Conservation (phyloP, 192 early-diverging fungal species). For the Coemansia sp. region DNA sequence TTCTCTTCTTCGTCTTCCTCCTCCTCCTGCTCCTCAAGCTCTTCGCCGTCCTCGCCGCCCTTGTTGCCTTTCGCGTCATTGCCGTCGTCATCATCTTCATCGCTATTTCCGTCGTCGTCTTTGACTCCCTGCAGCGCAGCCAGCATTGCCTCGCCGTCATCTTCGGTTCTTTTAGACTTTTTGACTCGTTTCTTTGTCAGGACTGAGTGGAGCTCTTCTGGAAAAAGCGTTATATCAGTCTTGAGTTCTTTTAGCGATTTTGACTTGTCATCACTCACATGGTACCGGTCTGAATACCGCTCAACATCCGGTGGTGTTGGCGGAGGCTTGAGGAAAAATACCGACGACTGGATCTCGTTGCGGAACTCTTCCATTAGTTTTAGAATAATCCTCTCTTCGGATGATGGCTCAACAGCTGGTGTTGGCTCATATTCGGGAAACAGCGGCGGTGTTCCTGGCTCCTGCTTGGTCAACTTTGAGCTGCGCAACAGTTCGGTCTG, state of each 20-base stretch:
- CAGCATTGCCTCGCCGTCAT: slow-evolving; percentile 18
- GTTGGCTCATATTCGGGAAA: slow-evolving; percentile 32
- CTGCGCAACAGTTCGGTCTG: slow-evolving; percentile 41
- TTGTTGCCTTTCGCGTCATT: slow-evolving; percentile 19
- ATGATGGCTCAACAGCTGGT: slow-evolving; percentile 11
- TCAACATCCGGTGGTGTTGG: slow-evolving; percentile 37
- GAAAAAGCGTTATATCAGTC: slow-evolving; percentile 36
- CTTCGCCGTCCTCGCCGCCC: slow-evolving; percentile 23
- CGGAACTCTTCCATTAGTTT: slow-evolving; percentile 29
- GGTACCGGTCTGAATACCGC: slow-evolving; percentile 49
- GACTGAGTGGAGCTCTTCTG: slow-evolving; percentile 44
- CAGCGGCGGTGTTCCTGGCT: slow-evolving; percentile 5
- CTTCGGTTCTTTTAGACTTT: slow-evolving; percentile 13
- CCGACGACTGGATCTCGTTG: slow-evolving; percentile 18
- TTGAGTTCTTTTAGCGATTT: slow-evolving; percentile 35
- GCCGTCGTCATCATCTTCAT: slow-evolving; percentile 23
- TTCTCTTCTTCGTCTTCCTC: slow-evolving; percentile 49
- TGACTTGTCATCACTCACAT: slow-evolving; percentile 5
- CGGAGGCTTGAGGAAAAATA: slow-evolving; percentile 43
- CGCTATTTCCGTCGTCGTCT: slow-evolving; percentile 19
- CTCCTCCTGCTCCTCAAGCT: slow-evolving; percentile 22
- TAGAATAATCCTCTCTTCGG: slow-evolving; percentile 34
- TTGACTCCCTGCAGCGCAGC: slow-evolving; percentile 29
- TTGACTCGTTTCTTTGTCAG: slow-evolving; percentile 28
- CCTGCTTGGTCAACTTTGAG: slow-evolving; percentile 20